Evolutionary conservation across 176 grass and related monocot species (phyloP), one percentile per base, ranked within the genome.

Genomic region (Phoenix roebelenii): DNA sequence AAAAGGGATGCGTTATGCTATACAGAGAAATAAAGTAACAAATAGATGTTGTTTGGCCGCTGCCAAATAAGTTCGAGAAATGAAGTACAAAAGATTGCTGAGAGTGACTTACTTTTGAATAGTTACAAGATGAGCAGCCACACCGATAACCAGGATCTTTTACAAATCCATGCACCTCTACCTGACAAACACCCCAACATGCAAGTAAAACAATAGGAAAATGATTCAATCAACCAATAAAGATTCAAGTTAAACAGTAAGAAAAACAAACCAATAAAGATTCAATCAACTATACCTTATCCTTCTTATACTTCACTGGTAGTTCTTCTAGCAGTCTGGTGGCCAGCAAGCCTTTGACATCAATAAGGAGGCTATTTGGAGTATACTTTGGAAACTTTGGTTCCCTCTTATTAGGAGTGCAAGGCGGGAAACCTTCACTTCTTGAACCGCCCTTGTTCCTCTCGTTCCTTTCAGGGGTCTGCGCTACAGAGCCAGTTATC

Each of bases 61-160:
- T 14, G 35, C 35, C 1, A 9, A 44, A 9, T 44, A 12, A 44
- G 35, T 44, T 44, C 35, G 55, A 48, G 5, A 18, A 61, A 18
- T 53, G 39, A 55, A 54, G 16, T 25, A 49, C 28, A 6, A n/a
- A 51, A 32, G 2, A 78, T n/a, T 22, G 35, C 0, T 44, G 10
- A 44, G 9, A 44, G 35, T 44, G 48, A 84, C 35, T 79, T 70
- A 83, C 59, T 63, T 70, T 68, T 6, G 23, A 69, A 66, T 81
- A 78, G 17, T 67, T 62, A 73, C 89, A 83, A 16, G 15, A 7
- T 32, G 76, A 55, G 74, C 76, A 95, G 30, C 69, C 61, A 60
- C 85, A 85, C 48, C 23, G 51, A 68, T 77, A 95, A 16, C 79
- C 76, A 29, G 32, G 57, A 26, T 15, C 54, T 57, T 69, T 60